Base-by-base conservation (phyloP, 768 basidiomycete species). In the Rhodosporidiobolus odoratus region DNA sequence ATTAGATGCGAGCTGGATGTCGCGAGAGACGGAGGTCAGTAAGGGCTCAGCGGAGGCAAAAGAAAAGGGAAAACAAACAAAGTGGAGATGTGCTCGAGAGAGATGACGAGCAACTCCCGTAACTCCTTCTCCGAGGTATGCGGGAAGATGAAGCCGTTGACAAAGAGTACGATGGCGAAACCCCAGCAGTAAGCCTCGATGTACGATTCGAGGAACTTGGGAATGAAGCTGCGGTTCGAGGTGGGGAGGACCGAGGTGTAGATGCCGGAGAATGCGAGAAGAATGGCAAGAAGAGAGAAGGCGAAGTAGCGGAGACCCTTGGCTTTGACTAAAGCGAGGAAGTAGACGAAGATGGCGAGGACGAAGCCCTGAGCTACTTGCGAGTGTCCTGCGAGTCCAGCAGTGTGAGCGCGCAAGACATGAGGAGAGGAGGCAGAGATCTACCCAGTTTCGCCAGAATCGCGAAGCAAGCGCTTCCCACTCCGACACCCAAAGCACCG, bases 281-380 rank as follows among this genome's bases (percentile, higher is more conserved):
- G 59, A 38, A 79, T 77, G 17, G 75, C 76, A 27, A 80, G 69
- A 9, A 80, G 72, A 4, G 73, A 41, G 48, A 78, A 76, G 0
- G 67, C 77, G 48, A 80, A 78, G 73, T 74, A 80, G 37, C 68
- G 70, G 30, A 74, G 40, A 19, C 72, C 74, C 34, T 66, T 61
- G 6, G 78, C 74, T 65, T 80, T 80, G 53, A 80, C 47, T 16
- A 79, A 59, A 15, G 78, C 76, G 38, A 79, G 56, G 27, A 76
- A 4, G n/a, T 47, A 54, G 25, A 80, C 72, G 40, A 79, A 59
- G 37, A 76, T 30, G 25, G 72, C 76, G 48, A 79, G 78, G 5
- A 79, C 71, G 53, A 80, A 74, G 25, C 74, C 79, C 57, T 79
- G 79, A 1, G 78, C 78, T 50, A 79, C 77, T 27, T 72, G 76